phyloP scores from a whole-genome alignment of 805 yeast species.

The Kurtzmaniella cleridarum region DNA sequence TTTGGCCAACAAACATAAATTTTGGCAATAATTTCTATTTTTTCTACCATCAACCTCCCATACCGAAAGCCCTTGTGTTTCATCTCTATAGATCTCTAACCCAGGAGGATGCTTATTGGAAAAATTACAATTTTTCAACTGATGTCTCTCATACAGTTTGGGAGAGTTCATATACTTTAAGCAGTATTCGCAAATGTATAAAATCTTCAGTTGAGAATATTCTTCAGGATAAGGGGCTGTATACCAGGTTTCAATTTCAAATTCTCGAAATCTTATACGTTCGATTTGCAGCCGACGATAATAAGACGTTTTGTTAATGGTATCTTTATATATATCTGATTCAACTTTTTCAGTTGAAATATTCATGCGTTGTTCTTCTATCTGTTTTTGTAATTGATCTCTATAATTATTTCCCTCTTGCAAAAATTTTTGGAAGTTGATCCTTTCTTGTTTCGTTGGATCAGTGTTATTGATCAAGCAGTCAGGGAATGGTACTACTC shows the following conservation, averaged over 20 bases:
- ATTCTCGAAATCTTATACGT: conserved; percentile 64
- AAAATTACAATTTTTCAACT: conserved; percentile 57
- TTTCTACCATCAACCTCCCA: conserved; percentile 76
- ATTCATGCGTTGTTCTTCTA: conserved; percentile 12
- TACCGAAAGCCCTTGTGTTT: conserved; percentile 21
- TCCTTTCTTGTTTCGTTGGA: conserved; percentile 51
- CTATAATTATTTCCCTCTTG: conserved; percentile 33
- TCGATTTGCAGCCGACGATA: conserved; percentile 40
- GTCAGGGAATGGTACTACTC: conserved; percentile 54
- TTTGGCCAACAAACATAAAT: conserved; percentile 84
- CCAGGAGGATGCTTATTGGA: conserved; percentile 61
- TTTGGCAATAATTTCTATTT: conserved; percentile 78
- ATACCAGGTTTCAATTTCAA: conserved; percentile 86
- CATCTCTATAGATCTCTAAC: conserved; percentile 35
- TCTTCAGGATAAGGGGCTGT: conserved; percentile 91
- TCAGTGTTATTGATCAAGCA: conserved; percentile 56
- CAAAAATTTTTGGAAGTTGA: conserved; percentile 39
- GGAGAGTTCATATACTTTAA: conserved; percentile 72
- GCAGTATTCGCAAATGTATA: conserved; percentile 82
- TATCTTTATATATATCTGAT: conserved; percentile 12
- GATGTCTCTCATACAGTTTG: conserved; percentile 64
- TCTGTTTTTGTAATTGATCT: conserved; percentile 3
- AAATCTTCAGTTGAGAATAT: conserved; percentile 53
- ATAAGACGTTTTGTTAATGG: conserved; percentile 13
- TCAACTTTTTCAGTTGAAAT: conserved; percentile 8